A percentile compares a stretch with the other conserved stretches of the same genome.
phyloP scores from a whole-genome alignment of 306 rosid species.

The Glycyrrhiza uralensis region DNA sequence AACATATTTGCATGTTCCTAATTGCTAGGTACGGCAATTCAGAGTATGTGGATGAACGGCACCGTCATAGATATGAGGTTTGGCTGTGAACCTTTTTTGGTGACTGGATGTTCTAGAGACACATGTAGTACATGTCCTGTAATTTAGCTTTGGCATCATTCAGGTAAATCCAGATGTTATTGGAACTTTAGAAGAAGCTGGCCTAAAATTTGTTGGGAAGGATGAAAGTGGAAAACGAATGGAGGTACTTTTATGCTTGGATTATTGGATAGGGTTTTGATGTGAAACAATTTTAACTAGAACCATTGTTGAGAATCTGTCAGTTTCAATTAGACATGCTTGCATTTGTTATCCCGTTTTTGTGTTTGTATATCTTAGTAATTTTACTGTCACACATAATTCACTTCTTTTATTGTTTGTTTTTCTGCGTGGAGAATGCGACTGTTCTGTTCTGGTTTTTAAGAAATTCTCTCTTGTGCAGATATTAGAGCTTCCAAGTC shows the following conservation, averaged over 20 bases:
- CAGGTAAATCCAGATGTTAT: constrained; percentile 91
- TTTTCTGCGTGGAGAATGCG: not conserved
- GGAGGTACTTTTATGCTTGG: constrained; percentile 62
- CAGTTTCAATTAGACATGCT: constrained; percentile 9
- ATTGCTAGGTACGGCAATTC: constrained; percentile 74
- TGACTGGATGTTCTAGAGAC: not conserved
- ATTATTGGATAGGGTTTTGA: constrained; percentile 13
- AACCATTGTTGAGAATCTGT: constrained; percentile 20
- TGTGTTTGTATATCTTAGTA: constrained; percentile 3
- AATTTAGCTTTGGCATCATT: constrained; percentile 26
- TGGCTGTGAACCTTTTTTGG: constrained; percentile 20
- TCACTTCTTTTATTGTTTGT: not conserved
- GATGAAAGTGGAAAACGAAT: constrained; percentile 94
- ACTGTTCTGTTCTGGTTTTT: constrained; percentile 8
- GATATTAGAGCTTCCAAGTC: constrained; percentile 90
- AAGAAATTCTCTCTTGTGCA: constrained; percentile 39
- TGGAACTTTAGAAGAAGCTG: constrained; percentile 72
- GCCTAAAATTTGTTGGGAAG: constrained; percentile 87
- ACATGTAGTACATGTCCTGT: constrained; percentile 12
- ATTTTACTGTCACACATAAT: not conserved
- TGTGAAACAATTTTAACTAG: constrained; percentile 5
- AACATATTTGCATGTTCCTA: constrained; percentile 9
- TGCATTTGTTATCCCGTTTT: constrained; percentile 11
- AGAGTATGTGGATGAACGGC: constrained; percentile 85
- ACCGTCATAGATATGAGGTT: constrained; percentile 99